A percentile compares a stretch with the other conserved stretches of the same genome.
Evolutionary conservation across 306 rosid species (phyloP).

Genomic region (Alnus glutinosa): DNA sequence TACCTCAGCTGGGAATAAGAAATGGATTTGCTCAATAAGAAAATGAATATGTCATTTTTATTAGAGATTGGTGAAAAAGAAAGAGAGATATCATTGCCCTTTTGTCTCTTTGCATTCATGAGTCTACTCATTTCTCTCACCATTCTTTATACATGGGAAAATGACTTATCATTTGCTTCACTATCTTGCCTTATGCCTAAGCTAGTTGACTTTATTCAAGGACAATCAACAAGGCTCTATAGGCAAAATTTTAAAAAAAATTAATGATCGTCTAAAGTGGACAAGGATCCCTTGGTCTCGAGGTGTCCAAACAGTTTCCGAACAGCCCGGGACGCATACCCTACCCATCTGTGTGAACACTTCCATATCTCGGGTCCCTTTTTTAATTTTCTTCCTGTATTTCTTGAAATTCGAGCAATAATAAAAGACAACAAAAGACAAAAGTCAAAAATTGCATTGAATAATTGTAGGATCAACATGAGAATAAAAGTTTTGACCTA

Average conservation of each 20-base stretch:
- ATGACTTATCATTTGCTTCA: slow-evolving; percentile 44
- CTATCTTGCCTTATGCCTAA: slow-evolving; percentile 39
- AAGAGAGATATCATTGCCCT: slow-evolving; percentile 36
- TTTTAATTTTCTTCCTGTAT: too few species aligned
- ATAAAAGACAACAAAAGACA: not conserved
- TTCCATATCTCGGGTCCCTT: too few species aligned
- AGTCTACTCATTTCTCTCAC: slow-evolving; percentile 29
- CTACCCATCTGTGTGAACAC: too few species aligned
- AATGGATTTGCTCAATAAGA: slow-evolving; percentile 10
- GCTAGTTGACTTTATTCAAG: slow-evolving; percentile 42
- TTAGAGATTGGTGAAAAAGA: not conserved
- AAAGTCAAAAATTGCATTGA: not conserved
- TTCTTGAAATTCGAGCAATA: not conserved
- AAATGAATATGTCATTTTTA: slow-evolving; percentile 5
- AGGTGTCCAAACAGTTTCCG: too few species aligned
- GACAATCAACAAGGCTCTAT: slow-evolving; percentile 4
- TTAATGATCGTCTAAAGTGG: slow-evolving; percentile 15
- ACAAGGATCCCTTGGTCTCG: too few species aligned
- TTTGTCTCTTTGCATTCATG: slow-evolving; percentile 46
- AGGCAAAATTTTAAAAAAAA: not conserved
- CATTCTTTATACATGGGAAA: slow-evolving; percentile 27
- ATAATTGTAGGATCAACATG: slow-evolving; percentile 23
- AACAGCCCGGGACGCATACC: too few species aligned
- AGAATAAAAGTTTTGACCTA: slow-evolving; percentile 30
- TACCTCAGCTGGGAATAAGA: slow-evolving; percentile 6